These are phyloP conservation scores for Penicillium sp. DNA, from an alignment of 2,329 filamentous ascomycete genomes.

Conservation along the genomic window DNA sequence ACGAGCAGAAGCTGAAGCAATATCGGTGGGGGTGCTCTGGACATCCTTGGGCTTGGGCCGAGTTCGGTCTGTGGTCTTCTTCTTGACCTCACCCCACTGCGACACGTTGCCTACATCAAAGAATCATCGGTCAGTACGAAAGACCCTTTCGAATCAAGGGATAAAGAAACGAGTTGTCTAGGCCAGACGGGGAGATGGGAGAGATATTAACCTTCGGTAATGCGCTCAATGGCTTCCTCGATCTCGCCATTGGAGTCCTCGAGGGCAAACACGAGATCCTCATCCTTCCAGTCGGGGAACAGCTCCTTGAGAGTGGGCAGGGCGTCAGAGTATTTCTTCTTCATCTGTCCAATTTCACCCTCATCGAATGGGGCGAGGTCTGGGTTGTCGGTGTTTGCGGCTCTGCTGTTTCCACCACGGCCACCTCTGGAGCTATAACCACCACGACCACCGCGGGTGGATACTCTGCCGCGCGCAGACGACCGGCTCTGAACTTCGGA, in stretches of 20 bases:
- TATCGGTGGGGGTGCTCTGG: slow-evolving; percentile 43
- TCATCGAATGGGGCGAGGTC: slow-evolving; percentile 73
- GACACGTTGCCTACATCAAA: slow-evolving; percentile 53
- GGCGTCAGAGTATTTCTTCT: slow-evolving; percentile 84
- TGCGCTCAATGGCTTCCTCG: slow-evolving; percentile 57
- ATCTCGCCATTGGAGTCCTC: slow-evolving; percentile 69
- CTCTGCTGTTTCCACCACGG: slow-evolving; percentile 69
- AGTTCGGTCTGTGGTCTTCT: slow-evolving; percentile 55
- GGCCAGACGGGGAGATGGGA: slow-evolving; percentile 1
- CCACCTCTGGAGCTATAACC: slow-evolving; percentile 73
- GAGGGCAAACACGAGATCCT: slow-evolving; percentile 90
- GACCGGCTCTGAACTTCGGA: slow-evolving; percentile 91
- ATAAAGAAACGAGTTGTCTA: slow-evolving; percentile 1
- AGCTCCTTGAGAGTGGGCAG: slow-evolving; percentile 85
- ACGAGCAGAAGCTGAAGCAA: slow-evolving; percentile 43
- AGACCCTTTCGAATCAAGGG: slow-evolving; percentile 7
- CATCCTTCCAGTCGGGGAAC: slow-evolving; percentile 94
- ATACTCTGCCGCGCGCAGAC: slow-evolving; percentile 86
- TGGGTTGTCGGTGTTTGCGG: slow-evolving; percentile 76
- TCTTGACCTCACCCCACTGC: slow-evolving; percentile 61
- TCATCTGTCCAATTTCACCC: slow-evolving; percentile 88
- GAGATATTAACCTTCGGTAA: slow-evolving; percentile 53
- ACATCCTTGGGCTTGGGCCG: slow-evolving; percentile 55
- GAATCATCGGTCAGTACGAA: slow-evolving; percentile 21
- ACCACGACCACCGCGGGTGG: slow-evolving; percentile 82